Percentiles rank a stretch among this genome's conserved stretches.
Conservation (phyloP, 2,329 filamentous ascomycete genomes). For the Pseudogymnoascus sp. region DNA sequence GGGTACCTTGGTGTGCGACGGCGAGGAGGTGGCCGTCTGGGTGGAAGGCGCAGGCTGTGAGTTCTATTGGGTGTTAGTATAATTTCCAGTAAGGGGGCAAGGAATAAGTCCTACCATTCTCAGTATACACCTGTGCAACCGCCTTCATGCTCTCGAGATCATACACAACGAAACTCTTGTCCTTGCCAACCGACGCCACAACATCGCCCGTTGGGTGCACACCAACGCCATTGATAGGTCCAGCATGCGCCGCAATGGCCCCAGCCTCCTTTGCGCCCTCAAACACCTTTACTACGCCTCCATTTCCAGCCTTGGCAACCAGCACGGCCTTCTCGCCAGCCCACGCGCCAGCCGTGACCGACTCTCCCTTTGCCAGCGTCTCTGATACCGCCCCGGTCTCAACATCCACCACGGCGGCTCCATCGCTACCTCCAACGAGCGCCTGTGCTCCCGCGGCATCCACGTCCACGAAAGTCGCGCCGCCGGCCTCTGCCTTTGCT, state of each 20-base stretch:
- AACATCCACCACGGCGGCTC: conserved; percentile 49
- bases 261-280: conserved; percentile 62
- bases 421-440: conserved; percentile 56
- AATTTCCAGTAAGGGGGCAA: not conserved
- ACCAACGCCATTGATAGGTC: conserved; percentile 68
- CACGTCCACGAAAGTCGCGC: conserved; percentile 49
- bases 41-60: conserved; percentile 74
- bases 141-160: conserved; percentile 62
- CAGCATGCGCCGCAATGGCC: conserved; percentile 73
- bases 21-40: conserved; percentile 94
- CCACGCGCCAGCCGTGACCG: conserved; percentile 51
- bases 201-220: conserved; percentile 78
- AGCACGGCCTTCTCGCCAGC: conserved; percentile 29
- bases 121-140: conserved; percentile 71
- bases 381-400: conserved; percentile 29
- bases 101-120: conserved; percentile 57
- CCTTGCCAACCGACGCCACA: conserved; percentile 76
- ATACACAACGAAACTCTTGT: conserved; percentile 91
- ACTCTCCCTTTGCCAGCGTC: conserved; percentile 44
- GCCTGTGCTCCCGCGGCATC: conserved; percentile 52
- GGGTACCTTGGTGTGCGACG: conserved; percentile 73
- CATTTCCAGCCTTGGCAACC: conserved; percentile 22
- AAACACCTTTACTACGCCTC: conserved; percentile 68
- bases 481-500: conserved; percentile 48
- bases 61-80: conserved; percentile 22